Base-by-base conservation (phyloP, 768 basidiomycete species). In the Suillus decipiens region DNA sequence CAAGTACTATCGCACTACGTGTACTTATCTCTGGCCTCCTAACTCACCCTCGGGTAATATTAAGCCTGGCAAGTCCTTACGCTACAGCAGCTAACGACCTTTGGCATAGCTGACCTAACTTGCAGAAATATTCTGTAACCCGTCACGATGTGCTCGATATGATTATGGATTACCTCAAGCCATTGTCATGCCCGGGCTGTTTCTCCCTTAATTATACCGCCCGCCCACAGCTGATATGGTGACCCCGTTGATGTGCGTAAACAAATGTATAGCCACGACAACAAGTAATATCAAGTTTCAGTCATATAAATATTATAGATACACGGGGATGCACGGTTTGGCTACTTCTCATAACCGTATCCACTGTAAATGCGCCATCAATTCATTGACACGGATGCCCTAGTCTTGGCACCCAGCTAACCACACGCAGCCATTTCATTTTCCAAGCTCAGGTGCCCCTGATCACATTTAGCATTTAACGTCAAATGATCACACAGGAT, bases 401-500 rank as follows among this genome's bases (percentile, higher is more conserved):
- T 56, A 17, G 19, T 42, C 56, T 57, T 31, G 39, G 24, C 56
- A 28, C 28, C 28, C 28, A 28, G 28, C 28, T 28, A 28, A 28
- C 28, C 24, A 24, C 14, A 9, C 8, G 15, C 36, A 56, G 15
- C 17, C 22, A 41, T 41, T 57, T 57, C 39, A 39, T 57, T 57
- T 39, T 24, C 24, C 37, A 41, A 57, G 17, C 24, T 11, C 8
- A 28, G 11, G 37, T 28, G 28, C 56, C 56, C 56, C 56, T 57
- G 56, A 57, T 57, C 39, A 41, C 56, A 57, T 41, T 57, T 57
- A 57, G 24, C 56, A 41, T 57, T 57, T 57, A 57, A 57, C 56
- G 5, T 56, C 55, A 24, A 39, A 34, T 22, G 55, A 37, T 56
- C 15, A 24, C 8, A 15, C 9, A 17, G 55, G 22, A 24, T 39